Evolutionary conservation across 2,329 filamentous ascomycete species (phyloP), one percentile per base, ranked within the genome.

Genomic region (Zymoseptoria ardabiliae): DNA sequence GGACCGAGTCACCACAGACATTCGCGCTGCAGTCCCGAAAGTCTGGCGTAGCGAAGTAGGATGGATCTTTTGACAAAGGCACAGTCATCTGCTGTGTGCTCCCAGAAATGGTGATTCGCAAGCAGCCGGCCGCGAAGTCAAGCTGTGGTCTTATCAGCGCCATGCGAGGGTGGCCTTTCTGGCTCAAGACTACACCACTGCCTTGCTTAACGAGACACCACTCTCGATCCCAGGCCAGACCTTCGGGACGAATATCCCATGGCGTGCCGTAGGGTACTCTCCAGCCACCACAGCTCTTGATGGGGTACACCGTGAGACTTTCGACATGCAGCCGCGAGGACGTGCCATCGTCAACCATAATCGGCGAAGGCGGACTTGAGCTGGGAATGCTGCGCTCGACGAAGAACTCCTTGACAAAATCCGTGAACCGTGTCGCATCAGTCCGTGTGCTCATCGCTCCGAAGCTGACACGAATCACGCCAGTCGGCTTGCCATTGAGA

Each of bases 171-270:
- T 94, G 87, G 64, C 86, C 82, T 75, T 97, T 99, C 74, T 97
- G 93, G 70, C 85, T 96, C 57, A 99, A 78, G 5, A 88, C 91
- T 66, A 87, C 85, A 0, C 90, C 89, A 1, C 92, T 95, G 50
- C 90, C 91, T 69, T 86, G 83, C 71, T 97, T 92, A 13, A 99
- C 81, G 20, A 99, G 78, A 74, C 93, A 97, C 93, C 94, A 99
- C 77, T 97, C 93, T 62, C 94, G 83, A 72, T 99, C 94, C 91
- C 93, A 97, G 8, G 86, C 88, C 2, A 99, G 79, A 0, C 94
- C 94, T 75, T 97, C 91, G 7, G 82, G 79, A 58, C 83, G 84
- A 20, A 97, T 81, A 67, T 89, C 85, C 94, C 94, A 99, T 13
- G 79, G 70, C 7, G 76, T 77, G 2, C 78, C 81, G 0, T 75